phyloP scores from a whole-genome alignment of 352 stramenopile species.

The Globisporangium uncinulatum region DNA sequence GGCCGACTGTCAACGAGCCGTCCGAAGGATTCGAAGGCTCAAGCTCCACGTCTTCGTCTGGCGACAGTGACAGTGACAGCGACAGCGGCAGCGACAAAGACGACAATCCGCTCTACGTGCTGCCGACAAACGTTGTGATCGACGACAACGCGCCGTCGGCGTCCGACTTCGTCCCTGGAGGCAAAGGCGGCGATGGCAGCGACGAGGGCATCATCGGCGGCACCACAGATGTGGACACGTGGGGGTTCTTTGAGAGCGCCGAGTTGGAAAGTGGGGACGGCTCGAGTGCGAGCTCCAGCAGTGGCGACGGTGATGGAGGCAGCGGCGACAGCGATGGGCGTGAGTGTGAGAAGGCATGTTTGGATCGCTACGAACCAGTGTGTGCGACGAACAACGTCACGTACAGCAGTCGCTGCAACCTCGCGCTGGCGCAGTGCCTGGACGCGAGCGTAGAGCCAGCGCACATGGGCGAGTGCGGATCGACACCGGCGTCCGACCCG shows the following conservation, averaged over 20 bases:
- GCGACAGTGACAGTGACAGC: neutral
- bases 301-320: neutral
- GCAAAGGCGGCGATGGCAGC: neutral
- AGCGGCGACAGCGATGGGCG: neutral
- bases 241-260: neutral
- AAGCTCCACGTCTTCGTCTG: neutral
- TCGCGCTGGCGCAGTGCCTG: constrained; percentile 12
- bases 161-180: neutral
- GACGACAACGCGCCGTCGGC: constrained; percentile 1
- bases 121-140: constrained; percentile 2
- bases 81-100: neutral
- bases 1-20: neutral
- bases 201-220: neutral
- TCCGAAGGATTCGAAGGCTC: neutral
- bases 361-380: constrained; percentile 10
- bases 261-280: neutral
- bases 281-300: neutral
- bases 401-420: constrained; percentile 12
- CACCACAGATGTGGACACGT: neutral
- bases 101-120: neutral
- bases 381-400: constrained; percentile 17
- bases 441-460: neutral
- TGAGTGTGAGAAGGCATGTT: constrained; percentile 5
- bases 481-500: neutral
- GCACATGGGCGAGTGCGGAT: neutral